Percentiles rank a stretch among this genome's conserved stretches.
phyloP scores from a whole-genome alignment of 139 green algal genomes.

The Chlorella sp. region DNA sequence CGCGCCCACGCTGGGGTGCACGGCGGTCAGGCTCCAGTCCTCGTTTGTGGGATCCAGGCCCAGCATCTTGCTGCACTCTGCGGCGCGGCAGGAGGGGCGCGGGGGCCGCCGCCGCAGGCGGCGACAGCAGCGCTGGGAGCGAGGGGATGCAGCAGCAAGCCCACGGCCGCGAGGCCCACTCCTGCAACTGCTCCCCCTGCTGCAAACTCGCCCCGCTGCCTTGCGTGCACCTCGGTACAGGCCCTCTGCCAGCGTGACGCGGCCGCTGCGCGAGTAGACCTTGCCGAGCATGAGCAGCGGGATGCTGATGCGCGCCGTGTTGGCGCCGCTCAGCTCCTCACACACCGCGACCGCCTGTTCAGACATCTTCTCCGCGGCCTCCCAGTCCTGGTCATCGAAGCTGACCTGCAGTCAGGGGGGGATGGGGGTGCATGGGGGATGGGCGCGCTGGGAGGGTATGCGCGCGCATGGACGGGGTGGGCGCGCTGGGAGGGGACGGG shows the following conservation, averaged over 20 bases:
- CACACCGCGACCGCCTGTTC: conserved; percentile 45
- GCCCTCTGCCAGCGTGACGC: conserved; percentile 77
- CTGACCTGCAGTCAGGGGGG: not conserved
- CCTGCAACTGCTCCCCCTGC: no score
- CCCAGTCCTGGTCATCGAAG: no score
- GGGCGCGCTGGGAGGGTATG: not conserved
- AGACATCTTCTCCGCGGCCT: no score
- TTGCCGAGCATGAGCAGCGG: conserved; percentile 65
- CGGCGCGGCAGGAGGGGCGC: no score
- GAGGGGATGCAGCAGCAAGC: no score
- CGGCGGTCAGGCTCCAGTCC: conserved; percentile 1
- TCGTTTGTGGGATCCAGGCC: conserved; percentile 12
- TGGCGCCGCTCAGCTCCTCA: conserved; percentile 36
- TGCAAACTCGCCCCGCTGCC: no score
- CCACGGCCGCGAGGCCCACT: no score
- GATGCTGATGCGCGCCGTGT: conserved; percentile 46
- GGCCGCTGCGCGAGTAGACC: conserved; percentile 64
- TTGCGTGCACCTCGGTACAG: conserved; percentile 69
- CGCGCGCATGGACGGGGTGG: no score
- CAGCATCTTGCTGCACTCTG: conserved; percentile 36
- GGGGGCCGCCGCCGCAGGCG: no score
- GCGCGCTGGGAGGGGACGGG: no score
- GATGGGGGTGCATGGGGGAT: not conserved
- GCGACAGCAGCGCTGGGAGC: no score
- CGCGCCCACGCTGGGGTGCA: conserved; percentile 61